phyloP scores from a whole-genome alignment of 2,329 filamentous ascomycete genomes.

The Pseudofabraea citricarpa region DNA sequence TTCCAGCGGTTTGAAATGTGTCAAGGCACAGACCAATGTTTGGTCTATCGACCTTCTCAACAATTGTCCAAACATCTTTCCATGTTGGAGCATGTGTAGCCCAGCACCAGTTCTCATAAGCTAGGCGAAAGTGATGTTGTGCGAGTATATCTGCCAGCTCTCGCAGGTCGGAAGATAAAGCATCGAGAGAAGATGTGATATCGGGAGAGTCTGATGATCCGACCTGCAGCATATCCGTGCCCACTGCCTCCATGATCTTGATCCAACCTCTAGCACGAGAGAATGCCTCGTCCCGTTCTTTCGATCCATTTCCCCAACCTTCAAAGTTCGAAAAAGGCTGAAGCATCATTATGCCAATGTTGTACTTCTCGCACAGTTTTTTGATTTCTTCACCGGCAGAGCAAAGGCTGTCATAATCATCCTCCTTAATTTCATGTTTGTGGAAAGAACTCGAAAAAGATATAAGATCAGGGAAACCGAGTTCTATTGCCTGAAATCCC shows the following conservation, averaged over 20 bases:
- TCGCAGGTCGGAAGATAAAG: conserved; percentile 56
- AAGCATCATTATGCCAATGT: conserved; percentile 62
- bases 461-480: conserved; percentile 69
- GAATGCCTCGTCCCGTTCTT: conserved; percentile 58
- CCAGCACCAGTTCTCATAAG: conserved; percentile 85
- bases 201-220: conserved; percentile 60
- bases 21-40: conserved; percentile 75
- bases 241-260: conserved; percentile 63
- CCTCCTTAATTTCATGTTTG: conserved; percentile 43
- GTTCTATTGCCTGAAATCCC: conserved; percentile 66
- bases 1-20: conserved; percentile 70
- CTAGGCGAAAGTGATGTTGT: conserved; percentile 52
- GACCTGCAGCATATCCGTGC: conserved; percentile 66
- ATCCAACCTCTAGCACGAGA: conserved; percentile 62
- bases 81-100: conserved; percentile 64
- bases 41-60: conserved; percentile 52
- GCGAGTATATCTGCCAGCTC: conserved; percentile 60
- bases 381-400: conserved; percentile 50
- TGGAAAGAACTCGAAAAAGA: conserved; percentile 52
- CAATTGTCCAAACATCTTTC: conserved; percentile 66
- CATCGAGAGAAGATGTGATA: conserved; percentile 43
- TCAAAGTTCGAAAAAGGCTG: conserved; percentile 77
- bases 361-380: conserved; percentile 46
- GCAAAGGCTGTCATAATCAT: conserved; percentile 56
- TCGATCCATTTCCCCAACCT: conserved; percentile 58